Evolutionary conservation across 2,329 filamentous ascomycete species (phyloP).

Genomic region (Elsinoe fawcettii): DNA sequence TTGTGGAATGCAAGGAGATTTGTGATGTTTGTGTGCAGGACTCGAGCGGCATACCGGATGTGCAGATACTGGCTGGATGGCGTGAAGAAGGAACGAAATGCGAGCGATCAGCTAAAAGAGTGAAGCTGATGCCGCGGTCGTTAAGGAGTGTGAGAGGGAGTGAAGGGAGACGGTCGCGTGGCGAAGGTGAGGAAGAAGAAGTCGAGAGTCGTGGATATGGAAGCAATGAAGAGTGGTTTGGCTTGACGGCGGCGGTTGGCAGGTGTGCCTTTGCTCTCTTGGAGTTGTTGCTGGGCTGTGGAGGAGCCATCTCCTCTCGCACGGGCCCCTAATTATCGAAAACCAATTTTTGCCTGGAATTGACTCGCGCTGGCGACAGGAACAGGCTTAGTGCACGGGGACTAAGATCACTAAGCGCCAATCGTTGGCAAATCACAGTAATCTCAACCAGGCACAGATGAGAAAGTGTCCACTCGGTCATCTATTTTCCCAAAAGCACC

Average conservation of each 20-base stretch:
- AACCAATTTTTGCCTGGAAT: slow-evolving; percentile 3
- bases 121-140: slow-evolving; percentile 48
- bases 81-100: slow-evolving; percentile 36
- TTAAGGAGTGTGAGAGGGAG: slow-evolving; percentile 15
- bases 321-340: slow-evolving; percentile 5
- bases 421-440: slow-evolving; percentile 9
- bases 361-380: slow-evolving; percentile 2
- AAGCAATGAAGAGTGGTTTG: slow-evolving; percentile 4
- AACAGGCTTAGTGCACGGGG: slow-evolving; percentile 4
- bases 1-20: slow-evolving; percentile 14
- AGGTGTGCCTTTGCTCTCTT: not conserved
- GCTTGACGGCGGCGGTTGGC: not conserved
- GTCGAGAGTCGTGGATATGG: not conserved
- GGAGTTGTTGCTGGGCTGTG: not conserved
- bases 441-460: not conserved
- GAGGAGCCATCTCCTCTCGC: not conserved
- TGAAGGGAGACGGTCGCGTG: not conserved
- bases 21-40: slow-evolving; percentile 14
- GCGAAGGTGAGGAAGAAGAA: slow-evolving; percentile 17
- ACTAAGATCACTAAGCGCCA: not conserved
- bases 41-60: slow-evolving; percentile 5
- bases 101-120: slow-evolving; percentile 53
- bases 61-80: not conserved
- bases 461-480: slow-evolving; percentile 1
- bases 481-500: not conserved